phyloP scores from a whole-genome alignment of 1,284 basidiomycete genomes.

The Porogramme epimiltina region DNA sequence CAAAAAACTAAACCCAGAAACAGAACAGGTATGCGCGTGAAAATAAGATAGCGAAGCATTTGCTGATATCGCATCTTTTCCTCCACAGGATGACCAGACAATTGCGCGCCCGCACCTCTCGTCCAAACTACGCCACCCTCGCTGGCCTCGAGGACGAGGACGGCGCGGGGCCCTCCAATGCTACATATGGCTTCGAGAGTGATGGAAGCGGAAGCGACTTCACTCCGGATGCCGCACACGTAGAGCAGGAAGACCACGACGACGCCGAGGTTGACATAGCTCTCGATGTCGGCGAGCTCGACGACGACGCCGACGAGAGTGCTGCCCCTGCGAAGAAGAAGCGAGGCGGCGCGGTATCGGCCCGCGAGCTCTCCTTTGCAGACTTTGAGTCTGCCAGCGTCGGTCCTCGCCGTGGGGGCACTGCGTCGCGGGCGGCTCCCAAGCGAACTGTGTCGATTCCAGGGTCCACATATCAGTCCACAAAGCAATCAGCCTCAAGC shows the following conservation, averaged over 20 bases:
- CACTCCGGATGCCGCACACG: conserved; percentile 32
- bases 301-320: conserved; percentile 11
- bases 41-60: too few species aligned
- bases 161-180: conserved; percentile 28
- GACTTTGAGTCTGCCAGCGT: conserved; percentile 7
- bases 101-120: conserved; percentile 37
- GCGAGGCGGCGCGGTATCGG: conserved; percentile 5
- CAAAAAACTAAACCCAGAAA: too few species aligned
- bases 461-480: conserved; percentile 34
- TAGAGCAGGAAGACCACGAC: conserved; percentile 27
- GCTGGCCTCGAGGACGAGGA: conserved; percentile 24
- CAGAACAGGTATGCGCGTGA: too few species aligned
- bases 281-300: too few species aligned
- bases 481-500: conserved; percentile 47
- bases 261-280: conserved; percentile 21
- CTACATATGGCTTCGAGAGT: conserved; percentile 28
- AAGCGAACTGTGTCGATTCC: conserved; percentile 28
- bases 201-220: conserved; percentile 46
- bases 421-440: conserved; percentile 14
- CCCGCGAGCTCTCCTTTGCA: conserved; percentile 13
- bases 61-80: too few species aligned
- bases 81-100: conserved; percentile 39
- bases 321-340: not conserved
- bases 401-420: conserved; percentile 18
- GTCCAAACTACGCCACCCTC: conserved; percentile 35